Base-by-base conservation (phyloP, 208 protist species). In the Wallacemonas collosoma region DNA sequence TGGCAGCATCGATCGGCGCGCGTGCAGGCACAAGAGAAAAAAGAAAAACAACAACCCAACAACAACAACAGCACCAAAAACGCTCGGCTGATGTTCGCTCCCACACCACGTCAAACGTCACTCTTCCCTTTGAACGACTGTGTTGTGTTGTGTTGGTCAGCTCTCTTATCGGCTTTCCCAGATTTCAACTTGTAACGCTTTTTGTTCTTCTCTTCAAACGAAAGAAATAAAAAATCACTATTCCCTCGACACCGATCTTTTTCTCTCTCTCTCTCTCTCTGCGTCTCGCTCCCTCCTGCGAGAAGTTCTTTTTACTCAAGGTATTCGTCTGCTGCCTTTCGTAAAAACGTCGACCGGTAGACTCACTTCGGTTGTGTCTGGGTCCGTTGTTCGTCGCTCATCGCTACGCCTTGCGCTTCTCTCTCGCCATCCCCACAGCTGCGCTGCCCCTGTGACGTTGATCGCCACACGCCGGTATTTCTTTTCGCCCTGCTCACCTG, bases 201-300 rank as follows among this genome's bases (percentile, higher is more conserved):
- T 26, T 26, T 26, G 26, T 26, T 26, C 26, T 26, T 26, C 26
- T 26, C 26, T 26, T 26, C 26, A 26, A 26, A 26, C 26, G 0
- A 26, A 26, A 26, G 26, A 26, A 26, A 26, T 0, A 26, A 26
- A 26, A 26, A 26, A 26, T 26, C 26, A 26, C 0, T 26, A 26
- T 26, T 26, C 26, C 26, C 26, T 26, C 26, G 26, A 26, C 26
- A 26, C 26, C 26, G 26, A 26, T 43, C 45, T 56, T 11, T 39
- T 74, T 71, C 36, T 48, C 26, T 67, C 57, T 75, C 26, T 71
- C 66, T 68, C 7, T 4, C 48, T 75, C 41, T 57, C n/a, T 51
- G 7, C 17, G 44, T 35, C 43, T 45, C 9, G n/a, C 38, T 36
- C 44, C 50, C 57, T 54, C 58, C 26, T 26, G 15, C 47, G 65